A percentile compares a stretch with the other conserved stretches of the same genome.
Evolutionary conservation across 2,329 filamentous ascomycete species (phyloP).

Genomic region (Penicillium sp.): DNA sequence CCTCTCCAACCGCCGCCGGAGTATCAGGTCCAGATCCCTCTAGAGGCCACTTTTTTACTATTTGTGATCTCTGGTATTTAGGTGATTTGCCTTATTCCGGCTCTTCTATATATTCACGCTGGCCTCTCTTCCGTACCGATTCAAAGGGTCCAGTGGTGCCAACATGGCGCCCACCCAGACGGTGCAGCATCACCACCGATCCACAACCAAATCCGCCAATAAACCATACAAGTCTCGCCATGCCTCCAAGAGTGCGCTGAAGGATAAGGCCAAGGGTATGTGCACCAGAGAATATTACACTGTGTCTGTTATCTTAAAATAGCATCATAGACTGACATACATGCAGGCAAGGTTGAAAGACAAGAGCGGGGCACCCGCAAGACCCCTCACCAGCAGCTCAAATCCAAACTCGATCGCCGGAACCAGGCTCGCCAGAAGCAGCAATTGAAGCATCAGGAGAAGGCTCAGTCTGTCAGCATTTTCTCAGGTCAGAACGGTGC

Average conservation of each 20-base stretch:
- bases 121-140: conserved; percentile 66
- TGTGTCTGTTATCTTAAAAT: too few relatives aligned
- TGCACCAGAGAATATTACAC: too few relatives aligned
- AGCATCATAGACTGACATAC: conserved; percentile 8
- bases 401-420: conserved; percentile 90
- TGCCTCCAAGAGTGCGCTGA: conserved; percentile 75
- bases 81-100: background rate
- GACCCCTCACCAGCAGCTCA: conserved; percentile 88
- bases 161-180: conserved; percentile 64
- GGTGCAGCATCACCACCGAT: conserved; percentile 73
- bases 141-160: conserved; percentile 62
- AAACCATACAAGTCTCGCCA: conserved; percentile 91
- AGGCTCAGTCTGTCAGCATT: conserved; percentile 66
- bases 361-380: conserved; percentile 66
- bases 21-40: too few relatives aligned
- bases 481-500: conserved; percentile 82
- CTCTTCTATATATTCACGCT: conserved; percentile 23
- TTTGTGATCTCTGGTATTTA: too few relatives aligned
- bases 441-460: conserved; percentile 71
- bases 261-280: conserved; percentile 73
- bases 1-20: too few relatives aligned
- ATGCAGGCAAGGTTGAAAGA: conserved; percentile 63
- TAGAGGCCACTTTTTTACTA: too few relatives aligned
- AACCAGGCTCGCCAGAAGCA: conserved; percentile 92
- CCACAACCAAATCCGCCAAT: conserved; percentile 77